These are phyloP conservation scores for Pinguiococcus pyrenoidosus DNA, from an alignment of 108 stramenopile species.

Conservation along the genomic window DNA sequence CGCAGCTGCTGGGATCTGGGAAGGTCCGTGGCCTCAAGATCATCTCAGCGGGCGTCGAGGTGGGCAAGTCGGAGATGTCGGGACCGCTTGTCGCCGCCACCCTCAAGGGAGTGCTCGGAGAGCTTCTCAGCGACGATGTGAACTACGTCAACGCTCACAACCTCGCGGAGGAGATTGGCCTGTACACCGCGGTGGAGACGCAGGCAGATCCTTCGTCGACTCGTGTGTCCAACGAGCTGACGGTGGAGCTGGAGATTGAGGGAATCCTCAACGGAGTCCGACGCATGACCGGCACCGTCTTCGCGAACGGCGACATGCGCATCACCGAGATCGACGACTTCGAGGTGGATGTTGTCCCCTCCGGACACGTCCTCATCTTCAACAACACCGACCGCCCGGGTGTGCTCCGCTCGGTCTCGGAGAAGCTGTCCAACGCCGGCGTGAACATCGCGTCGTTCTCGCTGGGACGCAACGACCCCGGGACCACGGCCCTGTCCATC, in stretches of 20 bases:
- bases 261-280: constrained; percentile 30
- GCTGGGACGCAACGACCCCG: neutral
- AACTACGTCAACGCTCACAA: constrained; percentile 31
- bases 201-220: no score
- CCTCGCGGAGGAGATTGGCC: constrained; percentile 35
- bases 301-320: neutral
- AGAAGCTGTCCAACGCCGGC: constrained; percentile 11
- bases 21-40: constrained; percentile 27
- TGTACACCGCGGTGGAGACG: constrained; percentile 6
- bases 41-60: constrained; percentile 24
- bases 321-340: constrained; percentile 28
- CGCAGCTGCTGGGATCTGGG: constrained; percentile 37
- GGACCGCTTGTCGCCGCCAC: constrained; percentile 37
- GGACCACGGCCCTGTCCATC: constrained; percentile 33
- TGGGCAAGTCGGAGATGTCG: constrained; percentile 33
- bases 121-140: constrained; percentile 30
- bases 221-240: constrained; percentile 31
- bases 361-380: constrained; percentile 36
- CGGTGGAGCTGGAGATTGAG: constrained; percentile 38
- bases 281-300: constrained; percentile 13
- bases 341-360: constrained; percentile 25
- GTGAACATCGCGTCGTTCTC: neutral
- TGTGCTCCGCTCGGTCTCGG: constrained; percentile 26
- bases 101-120: constrained; percentile 33
- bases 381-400: constrained; percentile 42